Base-by-base conservation (phyloP, 164 flowering plant genomes). In the Kalanchoe fedtschenkoi region DNA sequence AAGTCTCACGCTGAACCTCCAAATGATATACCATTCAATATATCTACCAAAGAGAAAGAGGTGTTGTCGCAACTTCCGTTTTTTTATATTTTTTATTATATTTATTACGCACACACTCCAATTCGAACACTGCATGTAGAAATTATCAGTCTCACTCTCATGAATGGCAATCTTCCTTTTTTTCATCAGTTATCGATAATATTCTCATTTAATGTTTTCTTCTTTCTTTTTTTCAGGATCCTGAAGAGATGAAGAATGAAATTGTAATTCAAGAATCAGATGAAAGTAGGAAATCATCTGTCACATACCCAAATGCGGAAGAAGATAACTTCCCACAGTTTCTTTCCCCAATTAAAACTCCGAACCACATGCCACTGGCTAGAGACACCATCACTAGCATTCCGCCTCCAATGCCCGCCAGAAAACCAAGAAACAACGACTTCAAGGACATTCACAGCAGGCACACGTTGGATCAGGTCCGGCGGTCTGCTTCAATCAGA, bases 401-500 rank as follows among this genome's bases (percentile, higher is more conserved):
- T 15, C 26, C 44, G 61, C 74, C 77, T 53, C 74, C 76, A 38
- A 43, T 74, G 16, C 69, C 78, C 0, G 42, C 24, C 6, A 30
- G 70, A 9, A 69, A 47, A 55, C 44, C 55, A 39, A 63, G 66
- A 41, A 38, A 34, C 38, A 61, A 61, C 51, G 17, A 64, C 38
- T 64, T 34, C 22, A 59, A 65, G 16, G 65, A 46, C 22, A 39
- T 17, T 34, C 66, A 54, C 37, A 58, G 43, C 17, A 24, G 24
- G 39, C 61, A 70, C 58, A 66, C 66, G 60, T 34, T 64, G 32
- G 61, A 64, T 54, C 71, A 64, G 5, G 70, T 73, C 32, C 62
- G 46, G 10, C 69, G 80, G 69, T 76, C 84, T 29, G 70, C 68
- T 7, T 78, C 80, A 24, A 66, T 76, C 0, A 74, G 82, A 72